Conservation (phyloP, 2,329 filamentous ascomycete species). For the Sarocladium kiliense region DNA sequence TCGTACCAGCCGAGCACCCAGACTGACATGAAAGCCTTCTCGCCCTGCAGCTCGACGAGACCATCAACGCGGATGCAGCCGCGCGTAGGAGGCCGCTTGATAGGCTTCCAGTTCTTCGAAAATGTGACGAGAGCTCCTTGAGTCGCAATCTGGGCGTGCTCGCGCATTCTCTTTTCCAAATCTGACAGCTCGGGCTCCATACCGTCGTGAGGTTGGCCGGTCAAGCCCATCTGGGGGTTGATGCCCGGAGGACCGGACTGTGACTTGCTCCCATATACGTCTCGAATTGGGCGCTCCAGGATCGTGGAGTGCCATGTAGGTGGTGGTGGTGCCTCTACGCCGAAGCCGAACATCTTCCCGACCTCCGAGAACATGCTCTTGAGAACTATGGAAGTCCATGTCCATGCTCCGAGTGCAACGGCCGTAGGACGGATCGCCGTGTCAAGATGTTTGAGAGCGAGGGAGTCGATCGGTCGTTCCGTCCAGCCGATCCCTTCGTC, state of each 20-base stretch:
- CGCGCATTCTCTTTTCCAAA: slow-evolving; percentile 12
- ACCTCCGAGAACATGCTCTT: slow-evolving; percentile 39
- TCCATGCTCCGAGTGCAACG: slow-evolving; percentile 45
- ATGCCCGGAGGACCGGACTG: not conserved
- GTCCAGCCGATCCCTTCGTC: slow-evolving; percentile 44
- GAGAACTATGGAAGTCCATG: slow-evolving; percentile 43
- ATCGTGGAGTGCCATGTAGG: not conserved
- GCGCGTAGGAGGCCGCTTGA: slow-evolving; percentile 37
- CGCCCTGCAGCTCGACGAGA: slow-evolving; percentile 46
- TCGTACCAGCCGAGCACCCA: slow-evolving; percentile 50
- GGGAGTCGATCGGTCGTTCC: slow-evolving; percentile 42
- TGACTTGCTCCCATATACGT: not conserved
- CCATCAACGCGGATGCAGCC: slow-evolving; percentile 50
- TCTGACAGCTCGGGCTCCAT: not conserved
- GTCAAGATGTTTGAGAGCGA: slow-evolving; percentile 37
- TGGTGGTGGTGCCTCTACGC: slow-evolving; percentile 12
- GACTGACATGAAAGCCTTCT: slow-evolving; percentile 40
- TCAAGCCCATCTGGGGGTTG: not conserved
- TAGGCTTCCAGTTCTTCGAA: slow-evolving; percentile 40
- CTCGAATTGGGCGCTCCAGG: not conserved
- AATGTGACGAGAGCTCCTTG: slow-evolving; percentile 31
- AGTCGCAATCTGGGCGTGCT: slow-evolving; percentile 10
- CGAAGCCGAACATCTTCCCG: slow-evolving; percentile 40
- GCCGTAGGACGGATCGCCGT: slow-evolving; percentile 51
- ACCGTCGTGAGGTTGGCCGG: not conserved